Percentiles rank a stretch among this genome's conserved stretches.
phyloP scores from a whole-genome alignment of 305 asterid genomes.

The Caryopteris hybrid region DNA sequence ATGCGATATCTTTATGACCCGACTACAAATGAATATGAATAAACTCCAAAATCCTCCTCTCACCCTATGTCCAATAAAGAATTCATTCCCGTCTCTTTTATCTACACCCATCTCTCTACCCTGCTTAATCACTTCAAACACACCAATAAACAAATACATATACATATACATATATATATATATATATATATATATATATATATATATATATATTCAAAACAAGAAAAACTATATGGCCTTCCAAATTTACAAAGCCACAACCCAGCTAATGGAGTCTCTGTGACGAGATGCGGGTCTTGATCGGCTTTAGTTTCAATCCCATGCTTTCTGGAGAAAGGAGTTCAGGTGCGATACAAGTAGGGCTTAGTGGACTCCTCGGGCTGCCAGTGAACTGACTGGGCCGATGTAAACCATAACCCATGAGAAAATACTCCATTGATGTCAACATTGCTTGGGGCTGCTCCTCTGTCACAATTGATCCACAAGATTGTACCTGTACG shows the following conservation, averaged over 20 bases:
- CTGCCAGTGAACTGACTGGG: slow-evolving; percentile 60
- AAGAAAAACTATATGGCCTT: slow-evolving; percentile 22
- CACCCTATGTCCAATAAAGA: slow-evolving; percentile 50
- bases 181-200: neutral
- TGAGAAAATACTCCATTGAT: slow-evolving; percentile 70
- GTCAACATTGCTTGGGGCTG: slow-evolving; percentile 87
- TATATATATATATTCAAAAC: slow-evolving; percentile 8
- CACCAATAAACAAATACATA: neutral
- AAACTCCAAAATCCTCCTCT: slow-evolving; percentile 24
- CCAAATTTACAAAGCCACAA: slow-evolving; percentile 32
- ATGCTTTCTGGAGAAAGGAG: slow-evolving; percentile 83
- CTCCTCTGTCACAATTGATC: slow-evolving; percentile 89
- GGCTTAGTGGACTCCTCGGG: slow-evolving; percentile 79
- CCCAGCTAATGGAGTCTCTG: slow-evolving; percentile 23
- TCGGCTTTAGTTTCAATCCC: slow-evolving; percentile 83
- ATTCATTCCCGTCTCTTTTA: slow-evolving; percentile 40
- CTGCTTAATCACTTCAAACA: slow-evolving; percentile 8
- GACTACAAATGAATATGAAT: slow-evolving; percentile 57
- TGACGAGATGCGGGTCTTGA: slow-evolving; percentile 58
- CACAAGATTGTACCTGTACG: slow-evolving; percentile 68
- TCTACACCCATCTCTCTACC: slow-evolving; percentile 31
- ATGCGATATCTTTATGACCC: slow-evolving; percentile 11
- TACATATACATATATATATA: slow-evolving; percentile 11
- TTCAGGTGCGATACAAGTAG: slow-evolving; percentile 73
- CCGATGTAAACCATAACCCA: slow-evolving; percentile 61